Percentiles rank a stretch among this genome's conserved stretches.
Conservation (phyloP, 169 alveolate species). For the Theileria orientalis region DNA sequence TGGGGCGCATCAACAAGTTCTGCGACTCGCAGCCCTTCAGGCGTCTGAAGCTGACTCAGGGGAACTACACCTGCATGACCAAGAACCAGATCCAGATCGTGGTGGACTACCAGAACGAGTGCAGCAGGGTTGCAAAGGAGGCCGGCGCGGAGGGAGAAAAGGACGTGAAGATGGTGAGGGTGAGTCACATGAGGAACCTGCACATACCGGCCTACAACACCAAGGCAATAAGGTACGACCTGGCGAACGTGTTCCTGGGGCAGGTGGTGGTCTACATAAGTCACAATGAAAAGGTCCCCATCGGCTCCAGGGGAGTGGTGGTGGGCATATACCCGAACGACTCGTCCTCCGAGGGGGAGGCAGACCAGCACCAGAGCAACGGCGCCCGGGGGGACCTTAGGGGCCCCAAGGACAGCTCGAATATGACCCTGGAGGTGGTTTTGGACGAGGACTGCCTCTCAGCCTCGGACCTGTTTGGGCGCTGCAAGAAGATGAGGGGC, state of each 20-base stretch:
- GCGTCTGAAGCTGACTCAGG: constrained; percentile 30
- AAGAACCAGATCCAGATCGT: constrained; percentile 4
- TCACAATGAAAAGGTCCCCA: constrained; percentile 51
- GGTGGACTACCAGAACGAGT: constrained; percentile 7
- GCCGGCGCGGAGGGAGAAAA: not conserved
- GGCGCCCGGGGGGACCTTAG: not conserved
- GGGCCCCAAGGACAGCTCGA: constrained; percentile 7
- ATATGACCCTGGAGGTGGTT: constrained; percentile 28
- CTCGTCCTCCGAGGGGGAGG: not conserved
- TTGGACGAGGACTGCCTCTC: constrained; percentile 21
- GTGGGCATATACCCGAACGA: constrained; percentile 62
- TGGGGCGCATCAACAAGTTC: constrained; percentile 11
- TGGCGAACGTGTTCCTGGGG: constrained; percentile 27
- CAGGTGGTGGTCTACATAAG: constrained; percentile 57
- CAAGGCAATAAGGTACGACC: constrained; percentile 7
- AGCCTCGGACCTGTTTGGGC: constrained; percentile 44
- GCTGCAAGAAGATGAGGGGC: constrained; percentile 63
- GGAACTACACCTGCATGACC: constrained; percentile 35
- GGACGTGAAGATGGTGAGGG: constrained; percentile 32
- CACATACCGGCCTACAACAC: constrained; percentile 60
- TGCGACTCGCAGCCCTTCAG: constrained; percentile 29
- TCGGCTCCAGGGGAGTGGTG: constrained; percentile 58
- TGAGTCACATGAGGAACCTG: constrained; percentile 35
- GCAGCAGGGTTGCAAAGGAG: not conserved
- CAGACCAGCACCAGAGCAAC: not conserved